A percentile compares a stretch with the other conserved stretches of the same genome.
Conservation (phyloP, 1,284 basidiomycete genomes). For the Irpex sp. region DNA sequence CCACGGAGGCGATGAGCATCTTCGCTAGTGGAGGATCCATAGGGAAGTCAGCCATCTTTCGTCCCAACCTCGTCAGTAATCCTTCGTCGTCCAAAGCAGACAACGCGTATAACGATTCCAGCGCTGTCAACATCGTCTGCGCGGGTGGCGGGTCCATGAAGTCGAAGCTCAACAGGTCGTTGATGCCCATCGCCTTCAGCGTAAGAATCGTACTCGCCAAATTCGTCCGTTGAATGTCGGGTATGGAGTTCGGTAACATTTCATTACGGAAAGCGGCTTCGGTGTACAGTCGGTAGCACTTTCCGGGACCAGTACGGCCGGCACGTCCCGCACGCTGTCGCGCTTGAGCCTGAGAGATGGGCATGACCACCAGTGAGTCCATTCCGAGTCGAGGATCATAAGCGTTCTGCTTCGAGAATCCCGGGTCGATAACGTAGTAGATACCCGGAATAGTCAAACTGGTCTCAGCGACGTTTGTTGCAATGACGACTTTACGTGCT, state of each 20-base stretch:
- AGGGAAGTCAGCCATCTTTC: conserved; percentile 99
- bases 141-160: conserved; percentile 99
- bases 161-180: conserved; percentile 96
- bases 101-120: conserved; percentile 92
- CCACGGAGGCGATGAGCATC: conserved; percentile 98
- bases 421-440: conserved; percentile 98
- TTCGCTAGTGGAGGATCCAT: conserved; percentile 96
- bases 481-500: conserved; percentile 95
- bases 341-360: conserved; percentile 98
- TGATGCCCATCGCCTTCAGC: conserved; percentile 98
- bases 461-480: conserved; percentile 99
- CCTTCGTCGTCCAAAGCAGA: conserved; percentile 98
- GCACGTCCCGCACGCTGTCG: conserved; percentile 94
- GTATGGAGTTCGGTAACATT: conserved; percentile 97
- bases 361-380: conserved; percentile 99
- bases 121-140: conserved; percentile 91
- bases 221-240: conserved; percentile 97
- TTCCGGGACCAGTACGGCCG: conserved; percentile 96
- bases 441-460: conserved; percentile 98
- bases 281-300: conserved; percentile 97
- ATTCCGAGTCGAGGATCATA: conserved; percentile 97
- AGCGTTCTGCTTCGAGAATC: conserved; percentile 98
- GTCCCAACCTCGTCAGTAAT: conserved; percentile 86
- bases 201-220: conserved; percentile 90
- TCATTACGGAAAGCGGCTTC: conserved; percentile 98